phyloP scores from a whole-genome alignment of 2,329 filamentous ascomycete species.

The Fusarium cyanostomum region DNA sequence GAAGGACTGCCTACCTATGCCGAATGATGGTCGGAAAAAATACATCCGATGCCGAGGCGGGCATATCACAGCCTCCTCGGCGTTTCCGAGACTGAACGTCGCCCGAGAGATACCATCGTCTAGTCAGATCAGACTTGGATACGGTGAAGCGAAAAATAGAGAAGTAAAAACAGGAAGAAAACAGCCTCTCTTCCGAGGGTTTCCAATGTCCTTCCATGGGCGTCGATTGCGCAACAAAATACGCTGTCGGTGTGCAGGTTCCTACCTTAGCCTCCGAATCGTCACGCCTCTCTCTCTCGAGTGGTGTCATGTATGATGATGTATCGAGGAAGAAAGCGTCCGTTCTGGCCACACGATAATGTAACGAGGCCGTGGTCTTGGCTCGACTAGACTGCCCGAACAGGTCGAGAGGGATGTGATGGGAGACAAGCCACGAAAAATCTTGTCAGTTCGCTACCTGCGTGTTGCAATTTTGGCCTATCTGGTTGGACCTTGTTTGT shows the following conservation, averaged over 20 bases:
- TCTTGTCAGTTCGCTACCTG: conserved; percentile 16
- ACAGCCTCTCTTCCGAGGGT: conserved; percentile 26
- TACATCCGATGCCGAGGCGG: neutral
- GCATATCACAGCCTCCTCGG: conserved; percentile 33
- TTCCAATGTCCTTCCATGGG: conserved; percentile 32
- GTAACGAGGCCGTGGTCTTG: conserved; percentile 26
- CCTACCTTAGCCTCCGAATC: conserved; percentile 38
- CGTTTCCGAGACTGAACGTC: conserved; percentile 29
- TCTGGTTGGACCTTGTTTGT: conserved; percentile 15
- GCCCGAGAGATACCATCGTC: conserved; percentile 6
- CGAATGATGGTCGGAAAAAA: neutral
- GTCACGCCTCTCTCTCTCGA: conserved; percentile 18
- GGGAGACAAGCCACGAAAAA: conserved; percentile 17
- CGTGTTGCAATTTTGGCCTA: conserved; percentile 14
- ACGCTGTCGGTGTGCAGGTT: conserved; percentile 33
- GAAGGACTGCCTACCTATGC: conserved; percentile 10
- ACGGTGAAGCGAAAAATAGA: conserved; percentile 14
- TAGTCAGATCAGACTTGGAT: conserved; percentile 3
- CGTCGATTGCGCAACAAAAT: conserved; percentile 24
- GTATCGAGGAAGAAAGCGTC: conserved; percentile 26
- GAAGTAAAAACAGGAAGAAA: conserved; percentile 17
- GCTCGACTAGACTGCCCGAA: conserved; percentile 1
- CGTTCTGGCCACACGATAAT: conserved; percentile 18
- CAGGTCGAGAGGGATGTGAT: conserved; percentile 5
- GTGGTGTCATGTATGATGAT: conserved; percentile 31